A percentile compares a stretch with the other conserved stretches of the same genome.
phyloP scores from a whole-genome alignment of 345 rosid species.

The Lumnitzera racemosa region DNA sequence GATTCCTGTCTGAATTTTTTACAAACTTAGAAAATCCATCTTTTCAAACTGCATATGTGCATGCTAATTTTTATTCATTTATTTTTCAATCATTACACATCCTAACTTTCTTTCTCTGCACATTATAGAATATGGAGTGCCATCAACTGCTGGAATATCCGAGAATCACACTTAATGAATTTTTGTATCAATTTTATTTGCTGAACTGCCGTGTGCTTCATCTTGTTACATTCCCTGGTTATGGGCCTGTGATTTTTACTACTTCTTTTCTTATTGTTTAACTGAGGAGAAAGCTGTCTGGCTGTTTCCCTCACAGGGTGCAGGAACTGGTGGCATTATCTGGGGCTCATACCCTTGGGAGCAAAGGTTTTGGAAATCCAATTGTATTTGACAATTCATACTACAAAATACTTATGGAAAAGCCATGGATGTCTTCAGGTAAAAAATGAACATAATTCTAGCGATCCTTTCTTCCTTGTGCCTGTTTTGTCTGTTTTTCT shows the following conservation, averaged over 20 bases:
- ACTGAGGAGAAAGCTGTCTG: background rate
- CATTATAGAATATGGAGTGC: too few species aligned
- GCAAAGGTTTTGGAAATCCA: slow-evolving; percentile 87
- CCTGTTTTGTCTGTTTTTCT: background rate
- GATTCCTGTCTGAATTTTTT: too few species aligned
- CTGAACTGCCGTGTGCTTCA: too few species aligned
- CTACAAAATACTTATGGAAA: slow-evolving; percentile 73
- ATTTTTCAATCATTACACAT: too few species aligned
- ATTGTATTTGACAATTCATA: slow-evolving; percentile 67
- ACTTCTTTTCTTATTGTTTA: background rate
- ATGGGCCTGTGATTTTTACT: background rate
- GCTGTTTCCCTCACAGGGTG: slow-evolving; percentile 30
- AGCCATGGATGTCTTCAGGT: slow-evolving; percentile 83
- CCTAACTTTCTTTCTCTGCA: too few species aligned
- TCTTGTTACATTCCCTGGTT: too few species aligned
- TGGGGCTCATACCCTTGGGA: slow-evolving; percentile 88
- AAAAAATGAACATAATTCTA: slow-evolving; percentile 1
- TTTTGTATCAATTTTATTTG: too few species aligned
- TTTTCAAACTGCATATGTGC: too few species aligned
- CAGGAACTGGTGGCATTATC: slow-evolving; percentile 77
- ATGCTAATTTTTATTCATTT: too few species aligned
- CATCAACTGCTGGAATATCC: too few species aligned
- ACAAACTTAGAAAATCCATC: too few species aligned
- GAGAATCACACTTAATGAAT: too few species aligned
- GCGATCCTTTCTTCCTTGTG: background rate